These are phyloP conservation scores for Zizania palustris DNA, from an alignment of 202 grass and related monocot species.

Conservation along the genomic window DNA sequence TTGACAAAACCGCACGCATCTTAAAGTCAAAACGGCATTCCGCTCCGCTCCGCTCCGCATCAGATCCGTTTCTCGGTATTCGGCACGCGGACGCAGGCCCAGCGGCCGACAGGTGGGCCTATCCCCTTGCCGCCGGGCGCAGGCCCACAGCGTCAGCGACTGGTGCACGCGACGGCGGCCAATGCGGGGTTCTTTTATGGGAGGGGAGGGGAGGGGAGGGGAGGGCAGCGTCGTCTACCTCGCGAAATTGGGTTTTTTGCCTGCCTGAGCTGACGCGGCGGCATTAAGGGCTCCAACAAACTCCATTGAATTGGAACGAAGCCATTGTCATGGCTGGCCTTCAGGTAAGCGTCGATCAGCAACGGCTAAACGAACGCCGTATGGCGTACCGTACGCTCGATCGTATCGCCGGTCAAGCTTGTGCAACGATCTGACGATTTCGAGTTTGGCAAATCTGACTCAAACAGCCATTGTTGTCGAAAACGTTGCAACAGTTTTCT, in stretches of 20 bases:
- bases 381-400: too few species aligned
- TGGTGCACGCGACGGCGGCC: neutral
- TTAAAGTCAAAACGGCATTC: constrained; percentile 37
- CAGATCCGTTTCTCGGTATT: constrained; percentile 38
- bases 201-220: too few species aligned
- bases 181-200: too few species aligned
- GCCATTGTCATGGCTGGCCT: neutral
- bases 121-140: neutral
- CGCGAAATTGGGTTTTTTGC: neutral
- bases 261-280: neutral
- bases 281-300: neutral
- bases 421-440: neutral
- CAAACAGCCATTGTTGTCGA: neutral
- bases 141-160: neutral
- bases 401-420: neutral
- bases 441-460: neutral
- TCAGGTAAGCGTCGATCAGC: neutral
- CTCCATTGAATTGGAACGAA: neutral
- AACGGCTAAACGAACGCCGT: neutral
- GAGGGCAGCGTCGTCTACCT: neutral
- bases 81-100: neutral
- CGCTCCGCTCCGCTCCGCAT: neutral
- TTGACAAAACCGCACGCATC: neutral
- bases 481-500: neutral
- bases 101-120: neutral